Evolutionary conservation across 805 yeast genomes (phyloP).

Genomic region (Ogataea corticis): DNA sequence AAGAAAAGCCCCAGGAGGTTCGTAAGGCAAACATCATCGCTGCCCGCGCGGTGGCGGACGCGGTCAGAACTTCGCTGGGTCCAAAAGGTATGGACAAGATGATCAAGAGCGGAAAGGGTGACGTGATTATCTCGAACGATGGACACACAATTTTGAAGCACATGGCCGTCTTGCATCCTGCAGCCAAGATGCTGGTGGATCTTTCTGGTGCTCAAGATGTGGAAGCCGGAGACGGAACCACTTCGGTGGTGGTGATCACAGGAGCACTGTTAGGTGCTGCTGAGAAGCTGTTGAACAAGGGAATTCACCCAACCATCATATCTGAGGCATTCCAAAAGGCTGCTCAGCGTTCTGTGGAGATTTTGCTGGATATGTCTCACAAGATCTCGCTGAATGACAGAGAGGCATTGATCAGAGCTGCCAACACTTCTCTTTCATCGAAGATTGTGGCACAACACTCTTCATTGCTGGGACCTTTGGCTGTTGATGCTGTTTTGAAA

Average conservation of each 20-base stretch:
- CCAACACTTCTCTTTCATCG: slow-evolving; percentile 89
- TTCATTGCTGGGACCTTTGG: slow-evolving; percentile 81
- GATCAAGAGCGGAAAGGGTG: slow-evolving; percentile 92
- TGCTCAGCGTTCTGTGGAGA: slow-evolving; percentile 77
- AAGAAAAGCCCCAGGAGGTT: slow-evolving; percentile 93
- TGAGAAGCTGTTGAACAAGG: slow-evolving; percentile 82
- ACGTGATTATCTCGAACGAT: slow-evolving; percentile 93
- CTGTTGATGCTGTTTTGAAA: slow-evolving; percentile 89
- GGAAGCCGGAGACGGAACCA: slow-evolving; percentile 99
- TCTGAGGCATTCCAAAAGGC: slow-evolving; percentile 93
- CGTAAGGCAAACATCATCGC: slow-evolving; percentile 86
- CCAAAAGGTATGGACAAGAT: slow-evolving; percentile 99
- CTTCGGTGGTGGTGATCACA: slow-evolving; percentile 92
- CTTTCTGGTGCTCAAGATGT: slow-evolving; percentile 97
- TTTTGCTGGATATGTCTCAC: slow-evolving; percentile 81
- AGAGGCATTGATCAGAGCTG: slow-evolving; percentile 85
- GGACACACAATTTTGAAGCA: slow-evolving; percentile 96
- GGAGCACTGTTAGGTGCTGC: slow-evolving; percentile 96
- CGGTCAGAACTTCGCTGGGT: slow-evolving; percentile 91
- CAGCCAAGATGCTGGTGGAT: slow-evolving; percentile 95
- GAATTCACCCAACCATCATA: slow-evolving; percentile 93
- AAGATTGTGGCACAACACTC: slow-evolving; percentile 95
- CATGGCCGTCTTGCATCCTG: slow-evolving; percentile 99
- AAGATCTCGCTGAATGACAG: slow-evolving; percentile 77
- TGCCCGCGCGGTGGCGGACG: slow-evolving; percentile 93